Conservation (phyloP, 495 filamentous ascomycete genomes). For the Xylona heveae region DNA sequence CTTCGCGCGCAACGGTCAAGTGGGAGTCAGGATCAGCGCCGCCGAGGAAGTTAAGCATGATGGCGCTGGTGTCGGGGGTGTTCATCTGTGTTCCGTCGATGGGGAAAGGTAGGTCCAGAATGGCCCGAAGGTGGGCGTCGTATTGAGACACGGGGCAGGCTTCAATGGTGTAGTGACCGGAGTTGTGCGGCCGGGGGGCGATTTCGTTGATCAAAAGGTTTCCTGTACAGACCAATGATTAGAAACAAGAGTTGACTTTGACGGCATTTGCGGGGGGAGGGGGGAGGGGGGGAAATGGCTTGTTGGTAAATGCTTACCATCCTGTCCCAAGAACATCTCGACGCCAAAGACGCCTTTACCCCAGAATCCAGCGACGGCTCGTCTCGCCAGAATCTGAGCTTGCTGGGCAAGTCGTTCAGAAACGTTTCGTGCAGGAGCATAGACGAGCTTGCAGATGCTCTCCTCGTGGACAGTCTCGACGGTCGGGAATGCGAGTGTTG, state of each 20-base stretch:
- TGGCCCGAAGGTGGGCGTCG: constrained; percentile 70
- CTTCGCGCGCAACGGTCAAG: constrained; percentile 28
- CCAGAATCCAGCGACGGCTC: constrained; percentile 57
- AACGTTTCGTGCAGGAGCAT: constrained; percentile 62
- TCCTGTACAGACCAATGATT: constrained; percentile 12
- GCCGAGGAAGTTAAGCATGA: constrained; percentile 96
- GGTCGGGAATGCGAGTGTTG: constrained; percentile 56
- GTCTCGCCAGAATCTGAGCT: constrained; percentile 58
- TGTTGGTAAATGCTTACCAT: constrained; percentile 25
- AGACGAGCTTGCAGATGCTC: constrained; percentile 86
- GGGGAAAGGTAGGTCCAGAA: constrained; percentile 57
- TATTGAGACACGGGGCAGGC: constrained; percentile 79
- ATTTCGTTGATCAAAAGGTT: constrained; percentile 73
- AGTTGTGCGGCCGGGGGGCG: constrained; percentile 90
- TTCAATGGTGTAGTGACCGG: constrained; percentile 94
- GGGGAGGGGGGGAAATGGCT: constrained; percentile 2
- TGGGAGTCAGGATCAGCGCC: constrained; percentile 50
- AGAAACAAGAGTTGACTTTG: constrained; percentile 1
- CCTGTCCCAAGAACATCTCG: constrained; percentile 81
- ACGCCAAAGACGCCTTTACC: constrained; percentile 91
- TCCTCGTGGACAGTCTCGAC: constrained; percentile 93
- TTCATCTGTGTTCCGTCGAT: constrained; percentile 3
- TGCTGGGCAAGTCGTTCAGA: constrained; percentile 31
- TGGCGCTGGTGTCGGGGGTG: constrained; percentile 35
- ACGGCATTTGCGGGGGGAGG: no score